These are phyloP conservation scores for Mycena vitilis DNA, from an alignment of 768 basidiomycete genomes.

Conservation along the genomic window DNA sequence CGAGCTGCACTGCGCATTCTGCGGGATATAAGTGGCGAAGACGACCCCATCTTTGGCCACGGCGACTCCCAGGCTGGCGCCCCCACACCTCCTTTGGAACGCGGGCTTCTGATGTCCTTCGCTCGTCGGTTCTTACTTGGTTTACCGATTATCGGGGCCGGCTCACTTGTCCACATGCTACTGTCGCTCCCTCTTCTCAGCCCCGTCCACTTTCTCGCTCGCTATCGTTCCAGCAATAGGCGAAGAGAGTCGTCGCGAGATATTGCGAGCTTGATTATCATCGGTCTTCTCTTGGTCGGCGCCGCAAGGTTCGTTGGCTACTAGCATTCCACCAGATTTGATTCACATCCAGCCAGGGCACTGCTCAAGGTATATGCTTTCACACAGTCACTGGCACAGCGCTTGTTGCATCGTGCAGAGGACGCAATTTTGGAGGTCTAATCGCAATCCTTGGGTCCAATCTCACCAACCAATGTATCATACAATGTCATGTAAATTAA, in stretches of 20 bases:
- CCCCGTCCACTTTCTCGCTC: conserved; percentile 77
- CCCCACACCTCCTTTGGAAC: conserved; percentile 42
- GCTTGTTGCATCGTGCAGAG: conserved; percentile 76
- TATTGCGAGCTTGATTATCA: conserved; percentile 72
- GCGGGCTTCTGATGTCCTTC: conserved; percentile 66
- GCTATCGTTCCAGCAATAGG: conserved; percentile 67
- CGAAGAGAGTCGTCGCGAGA: conserved; percentile 70
- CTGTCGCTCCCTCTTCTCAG: conserved; percentile 71
- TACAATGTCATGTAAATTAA: conserved; percentile 30
- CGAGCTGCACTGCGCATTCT: conserved; percentile 72
- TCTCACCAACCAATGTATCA: conserved; percentile 13
- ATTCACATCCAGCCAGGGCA: conserved; percentile 58
- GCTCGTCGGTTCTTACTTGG: conserved; percentile 81
- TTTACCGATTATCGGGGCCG: conserved; percentile 81
- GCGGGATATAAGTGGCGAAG: conserved; percentile 62
- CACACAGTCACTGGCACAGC: conserved; percentile 69
- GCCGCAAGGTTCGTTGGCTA: conserved; percentile 63
- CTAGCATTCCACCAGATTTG: background rate
- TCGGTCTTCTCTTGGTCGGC: conserved; percentile 70
- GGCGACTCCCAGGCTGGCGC: conserved; percentile 25
- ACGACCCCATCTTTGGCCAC: conserved; percentile 44
- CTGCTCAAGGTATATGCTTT: conserved; percentile 75
- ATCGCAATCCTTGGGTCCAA: conserved; percentile 38
- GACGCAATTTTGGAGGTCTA: conserved; percentile 84
- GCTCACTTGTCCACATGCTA: conserved; percentile 80